Base-by-base conservation (phyloP, 2,329 filamentous ascomycete species). In the Aspergillus proliferans region DNA sequence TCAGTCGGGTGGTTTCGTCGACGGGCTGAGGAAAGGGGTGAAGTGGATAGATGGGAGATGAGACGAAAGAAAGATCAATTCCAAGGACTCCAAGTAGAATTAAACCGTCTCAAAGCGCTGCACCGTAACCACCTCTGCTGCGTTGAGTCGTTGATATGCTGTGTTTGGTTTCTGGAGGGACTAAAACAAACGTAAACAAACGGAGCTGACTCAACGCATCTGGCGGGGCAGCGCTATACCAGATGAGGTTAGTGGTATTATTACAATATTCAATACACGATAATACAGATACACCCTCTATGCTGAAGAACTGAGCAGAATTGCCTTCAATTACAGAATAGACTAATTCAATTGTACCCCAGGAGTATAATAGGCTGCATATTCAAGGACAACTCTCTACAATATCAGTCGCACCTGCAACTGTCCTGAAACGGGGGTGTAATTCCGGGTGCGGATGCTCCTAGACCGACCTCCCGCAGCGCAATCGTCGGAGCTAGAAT, bases 181-280 rank as follows among this genome's bases (percentile, higher is more conserved):
- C 63, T 49, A 48, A 43, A 46, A 53, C 15, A 30, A 51, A 51
- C 49, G 59, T 68, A 67, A 68, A 67, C 60, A 68, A 67, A 62
- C 48, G 3, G 0, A 1, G 60, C 47, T 67, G 62, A 67, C 53
- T 67, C 58, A 68, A 53, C 56, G 3, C 18, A 22, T 8, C 8
- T 15, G 15, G 41, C 48, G 56, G 54, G 54, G 50, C 24, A 7
- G 24, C 41, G 19, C 51, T 53, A 56, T 41, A 15, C 56, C 46
- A 0, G 0, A 19, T 45, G 6, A 2, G 50, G 59, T 52, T 57
- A 55, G 53, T n/a, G 19, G 47, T 43, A 52, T 22, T n/a, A 12
- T 21, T 34, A 22, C 18, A 40, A 3, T 2, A 5, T 40, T 19
- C 9, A 19, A 40, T 40, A 40, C 38, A 21, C 15, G 10, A 40